Base-by-base conservation (phyloP, 2,329 filamentous ascomycete genomes). In the Colletotrichum tofieldiae region DNA sequence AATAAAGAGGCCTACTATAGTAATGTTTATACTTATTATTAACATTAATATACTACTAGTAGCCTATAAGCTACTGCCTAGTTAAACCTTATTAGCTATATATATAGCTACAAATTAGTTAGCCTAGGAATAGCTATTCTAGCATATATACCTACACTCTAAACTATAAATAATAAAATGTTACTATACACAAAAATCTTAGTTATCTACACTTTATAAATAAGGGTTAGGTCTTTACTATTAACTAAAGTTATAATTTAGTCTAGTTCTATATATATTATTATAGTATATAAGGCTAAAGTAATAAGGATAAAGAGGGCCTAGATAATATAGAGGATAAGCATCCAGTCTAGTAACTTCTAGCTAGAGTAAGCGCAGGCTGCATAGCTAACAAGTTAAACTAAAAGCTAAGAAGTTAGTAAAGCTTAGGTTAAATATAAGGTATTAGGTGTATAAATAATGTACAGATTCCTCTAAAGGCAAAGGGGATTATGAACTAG, bases 1-100 rank as follows among this genome's bases (percentile, higher is more conserved):
- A 18, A 90, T 79, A 23, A 86, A 78, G 3, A 91, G 79, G 3
- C 89, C 89, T 2, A 76, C 85, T 14, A 90, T 78, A 8, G 90
- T 85, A 54, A 90, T 79, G 20, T 85, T 82, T 49, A 9, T 9
- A 16, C 39, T 18, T n/a, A 5, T n/a, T 3, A 5, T 26, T 18
- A 49, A 5, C 47, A 49, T 49, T 41, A 23, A 47, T 56, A 67
- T 73, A 7, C 45, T 56, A 39, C 73, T 72, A 20, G 56, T 71
- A 11, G 75, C 71, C 67, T 77, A 78, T 63, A 86, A 75, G 4
- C 83, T 82, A 16, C 79, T 82, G 18, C 86, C 86, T 29, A 79
- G 80, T 20, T 80, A 81, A 49, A n/a, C 11, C 5, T 11, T 26
- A 11, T 49, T 49, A 49, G 47, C n/a, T 49, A 26, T 26, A 26